A percentile compares a stretch with the other conserved stretches of the same genome.
Conservation (phyloP, 495 filamentous ascomycete genomes). For the Penicillium subrubescens region DNA sequence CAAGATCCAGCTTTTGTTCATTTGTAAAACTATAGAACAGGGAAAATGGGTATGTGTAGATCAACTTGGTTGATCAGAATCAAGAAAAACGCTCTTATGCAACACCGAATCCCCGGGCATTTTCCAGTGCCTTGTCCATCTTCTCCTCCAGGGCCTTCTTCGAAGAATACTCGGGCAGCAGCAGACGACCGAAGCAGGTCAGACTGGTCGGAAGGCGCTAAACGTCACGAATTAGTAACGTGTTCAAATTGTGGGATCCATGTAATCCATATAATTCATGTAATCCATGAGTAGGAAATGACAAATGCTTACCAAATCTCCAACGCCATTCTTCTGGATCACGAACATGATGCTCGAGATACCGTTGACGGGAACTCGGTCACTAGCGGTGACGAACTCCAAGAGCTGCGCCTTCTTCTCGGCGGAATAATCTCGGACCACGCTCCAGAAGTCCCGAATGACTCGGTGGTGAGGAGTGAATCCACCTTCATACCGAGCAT, state of each 20-base stretch:
- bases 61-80: neutral
- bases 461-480: constrained; percentile 67
- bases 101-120: constrained; percentile 91
- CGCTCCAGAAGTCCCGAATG: constrained; percentile 80
- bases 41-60: constrained; percentile 26
- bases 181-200: constrained; percentile 86
- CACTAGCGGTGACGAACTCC: constrained; percentile 93
- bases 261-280: too few relatives aligned
- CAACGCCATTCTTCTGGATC: constrained; percentile 76
- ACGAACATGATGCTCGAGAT: constrained; percentile 77
- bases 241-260: neutral
- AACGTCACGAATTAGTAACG: constrained; percentile 14
- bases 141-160: constrained; percentile 70
- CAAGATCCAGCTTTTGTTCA: constrained; percentile 1
- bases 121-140: constrained; percentile 79
- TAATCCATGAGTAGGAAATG: neutral
- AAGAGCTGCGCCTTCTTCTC: constrained; percentile 73
- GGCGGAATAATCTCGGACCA: constrained; percentile 65
- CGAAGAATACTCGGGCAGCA: constrained; percentile 79
- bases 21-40: constrained; percentile 6
- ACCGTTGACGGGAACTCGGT: constrained; percentile 85
- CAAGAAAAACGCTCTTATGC: constrained; percentile 31
- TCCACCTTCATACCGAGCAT: constrained; percentile 75
- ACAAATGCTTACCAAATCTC: constrained; percentile 48
- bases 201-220: constrained; percentile 74